Evolutionary conservation across 1,284 basidiomycete species (phyloP).

Genomic region (Takashimella koratensis): DNA sequence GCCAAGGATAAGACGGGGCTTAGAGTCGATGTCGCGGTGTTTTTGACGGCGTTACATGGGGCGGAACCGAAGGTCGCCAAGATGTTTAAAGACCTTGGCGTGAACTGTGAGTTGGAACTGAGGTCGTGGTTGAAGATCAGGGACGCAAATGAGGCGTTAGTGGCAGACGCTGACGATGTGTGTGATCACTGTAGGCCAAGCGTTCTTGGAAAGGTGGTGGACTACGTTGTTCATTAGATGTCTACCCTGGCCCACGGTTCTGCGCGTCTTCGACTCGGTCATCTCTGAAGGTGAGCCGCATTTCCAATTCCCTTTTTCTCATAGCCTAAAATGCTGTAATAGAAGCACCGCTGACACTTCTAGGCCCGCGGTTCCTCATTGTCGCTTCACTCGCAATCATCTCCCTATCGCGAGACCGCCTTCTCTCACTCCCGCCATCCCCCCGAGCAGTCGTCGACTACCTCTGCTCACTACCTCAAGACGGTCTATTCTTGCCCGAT

Average conservation of each 20-base stretch:
- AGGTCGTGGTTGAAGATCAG: not conserved
- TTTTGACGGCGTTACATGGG: constrained; percentile 66
- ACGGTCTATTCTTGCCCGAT: constrained; percentile 42
- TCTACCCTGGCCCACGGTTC: constrained; percentile 70
- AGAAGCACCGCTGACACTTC: constrained; percentile 7
- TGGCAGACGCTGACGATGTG: not conserved
- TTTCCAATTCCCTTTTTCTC: not conserved
- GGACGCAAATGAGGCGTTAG: not conserved
- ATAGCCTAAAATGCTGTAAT: not conserved
- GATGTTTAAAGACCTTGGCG: constrained; percentile 52
- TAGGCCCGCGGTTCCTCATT: constrained; percentile 75
- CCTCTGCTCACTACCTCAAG: constrained; percentile 40
- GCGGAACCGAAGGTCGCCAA: constrained; percentile 64
- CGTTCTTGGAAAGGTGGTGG: constrained; percentile 42
- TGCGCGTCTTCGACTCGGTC: constrained; percentile 83
- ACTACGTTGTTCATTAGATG: constrained; percentile 64
- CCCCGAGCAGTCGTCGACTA: constrained; percentile 30
- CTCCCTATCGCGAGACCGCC: constrained; percentile 35
- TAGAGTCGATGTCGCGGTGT: constrained; percentile 74
- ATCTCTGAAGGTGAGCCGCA: constrained; percentile 67
- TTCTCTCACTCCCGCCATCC: constrained; percentile 28
- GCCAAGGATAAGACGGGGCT: constrained; percentile 65
- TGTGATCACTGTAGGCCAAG: constrained; percentile 21
- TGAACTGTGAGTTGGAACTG: constrained; percentile 51
- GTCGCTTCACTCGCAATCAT: constrained; percentile 74